These are phyloP conservation scores for Phellopilus nigrolimitatus DNA, from an alignment of 1,284 basidiomycete species.

Conservation along the genomic window DNA sequence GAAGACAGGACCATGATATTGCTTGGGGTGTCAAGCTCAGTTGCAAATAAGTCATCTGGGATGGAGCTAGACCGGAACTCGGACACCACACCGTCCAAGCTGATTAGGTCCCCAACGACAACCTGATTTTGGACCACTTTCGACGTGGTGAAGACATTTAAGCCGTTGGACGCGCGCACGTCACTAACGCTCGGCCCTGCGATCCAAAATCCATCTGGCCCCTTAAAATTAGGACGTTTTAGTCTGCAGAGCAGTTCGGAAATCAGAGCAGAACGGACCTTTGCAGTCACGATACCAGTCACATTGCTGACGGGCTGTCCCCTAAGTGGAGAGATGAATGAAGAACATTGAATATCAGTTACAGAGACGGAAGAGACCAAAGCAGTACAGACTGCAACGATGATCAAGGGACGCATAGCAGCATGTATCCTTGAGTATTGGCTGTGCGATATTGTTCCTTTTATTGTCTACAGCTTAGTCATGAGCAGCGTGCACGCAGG, in stretches of 20 bases:
- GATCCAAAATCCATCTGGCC: conserved; percentile 49
- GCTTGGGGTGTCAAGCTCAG: conserved; percentile 43
- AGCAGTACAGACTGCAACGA: background rate
- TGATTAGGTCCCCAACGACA: conserved; percentile 46
- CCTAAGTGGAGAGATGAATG: conserved; percentile 46
- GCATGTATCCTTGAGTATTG: too few species aligned
- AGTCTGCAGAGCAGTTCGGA: background rate
- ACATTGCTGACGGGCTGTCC: conserved; percentile 46
- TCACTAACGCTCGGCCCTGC: conserved; percentile 42
- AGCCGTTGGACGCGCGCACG: conserved; percentile 45
- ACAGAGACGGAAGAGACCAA: conserved; percentile 30
- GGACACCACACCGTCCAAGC: conserved; percentile 41
- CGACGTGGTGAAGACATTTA: conserved; percentile 46
- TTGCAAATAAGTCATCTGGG: conserved; percentile 45
- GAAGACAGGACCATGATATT: conserved; percentile 43
- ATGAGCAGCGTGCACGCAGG: too few species aligned
- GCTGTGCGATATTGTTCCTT: too few species aligned
- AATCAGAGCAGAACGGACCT: conserved; percentile 32
- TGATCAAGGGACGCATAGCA: conserved; percentile 23
- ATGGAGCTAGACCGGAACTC: conserved; percentile 43
- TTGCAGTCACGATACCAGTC: conserved; percentile 51
- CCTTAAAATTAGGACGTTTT: conserved; percentile 29
- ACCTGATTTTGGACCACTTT: conserved; percentile 35
- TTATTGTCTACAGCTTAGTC: too few species aligned
- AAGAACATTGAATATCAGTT: conserved; percentile 48